A percentile compares a stretch with the other conserved stretches of the same genome.
These are phyloP conservation scores for Seiridium unicorne DNA, from an alignment of 2,329 filamentous ascomycete genomes.

Conservation along the genomic window DNA sequence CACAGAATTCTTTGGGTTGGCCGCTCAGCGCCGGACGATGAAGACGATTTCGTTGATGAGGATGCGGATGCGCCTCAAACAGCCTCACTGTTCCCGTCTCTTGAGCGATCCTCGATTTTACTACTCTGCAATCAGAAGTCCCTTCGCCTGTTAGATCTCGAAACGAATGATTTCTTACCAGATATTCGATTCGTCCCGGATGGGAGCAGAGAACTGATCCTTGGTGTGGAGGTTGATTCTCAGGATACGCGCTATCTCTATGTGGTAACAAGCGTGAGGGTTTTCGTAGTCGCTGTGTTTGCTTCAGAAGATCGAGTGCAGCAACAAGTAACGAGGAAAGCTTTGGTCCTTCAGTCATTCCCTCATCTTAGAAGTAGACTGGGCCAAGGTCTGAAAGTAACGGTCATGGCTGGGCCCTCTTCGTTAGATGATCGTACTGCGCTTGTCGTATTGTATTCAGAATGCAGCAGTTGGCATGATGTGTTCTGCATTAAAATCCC, in stretches of 20 bases:
- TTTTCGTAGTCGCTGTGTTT: constrained; percentile 24
- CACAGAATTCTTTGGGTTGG: constrained; percentile 45
- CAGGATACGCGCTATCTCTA: constrained; percentile 27
- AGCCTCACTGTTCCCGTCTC: constrained; percentile 24
- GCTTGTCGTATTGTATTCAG: constrained; percentile 24
- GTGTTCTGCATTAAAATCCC: constrained; percentile 21
- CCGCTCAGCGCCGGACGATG: constrained; percentile 15
- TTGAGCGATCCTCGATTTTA: constrained; percentile 59
- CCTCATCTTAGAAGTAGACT: constrained; percentile 40
- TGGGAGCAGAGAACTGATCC: constrained; percentile 19
- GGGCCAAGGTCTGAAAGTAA: constrained; percentile 38
- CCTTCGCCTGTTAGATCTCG: constrained; percentile 25
- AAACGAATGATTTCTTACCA: constrained; percentile 21
- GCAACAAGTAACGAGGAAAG: constrained; percentile 17
- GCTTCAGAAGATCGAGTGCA: constrained; percentile 14
- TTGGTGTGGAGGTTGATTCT: constrained; percentile 23
- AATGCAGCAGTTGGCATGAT: constrained; percentile 20
- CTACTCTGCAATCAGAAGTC: constrained; percentile 26
- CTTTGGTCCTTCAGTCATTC: constrained; percentile 37
- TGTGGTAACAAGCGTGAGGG: constrained; percentile 24
- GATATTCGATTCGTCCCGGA: constrained; percentile 21
- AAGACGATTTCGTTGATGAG: constrained; percentile 34
- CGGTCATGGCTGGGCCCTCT: constrained; percentile 26
- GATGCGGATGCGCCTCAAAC: constrained; percentile 17
- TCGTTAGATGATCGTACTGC: constrained; percentile 12